Conservation (phyloP, 495 filamentous ascomycete species). For the Pyrenopolyporus hunteri region DNA sequence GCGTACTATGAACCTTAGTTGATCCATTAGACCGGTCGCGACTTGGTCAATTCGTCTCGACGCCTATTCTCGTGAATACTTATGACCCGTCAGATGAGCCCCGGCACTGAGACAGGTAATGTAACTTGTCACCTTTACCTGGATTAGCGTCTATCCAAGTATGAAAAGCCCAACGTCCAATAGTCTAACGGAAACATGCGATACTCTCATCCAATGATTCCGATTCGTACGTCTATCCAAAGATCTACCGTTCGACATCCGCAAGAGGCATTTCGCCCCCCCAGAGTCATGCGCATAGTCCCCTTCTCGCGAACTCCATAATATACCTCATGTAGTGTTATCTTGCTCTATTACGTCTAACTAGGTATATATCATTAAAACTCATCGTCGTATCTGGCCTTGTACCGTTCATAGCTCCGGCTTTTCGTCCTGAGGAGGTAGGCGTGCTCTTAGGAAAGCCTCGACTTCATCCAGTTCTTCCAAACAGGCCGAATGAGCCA, state of each 20-base stretch:
- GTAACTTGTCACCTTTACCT: background rate
- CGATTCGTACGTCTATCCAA: conserved; percentile 1
- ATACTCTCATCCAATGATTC: conserved; percentile 4
- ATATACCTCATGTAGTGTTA: too few relatives aligned
- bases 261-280: too few relatives aligned
- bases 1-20: too few relatives aligned
- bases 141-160: background rate
- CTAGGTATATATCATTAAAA: background rate
- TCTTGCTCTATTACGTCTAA: background rate
- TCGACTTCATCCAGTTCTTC: conserved; percentile 86
- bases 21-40: too few relatives aligned
- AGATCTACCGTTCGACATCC: background rate
- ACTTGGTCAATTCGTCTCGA: too few relatives aligned
- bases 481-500: conserved; percentile 77
- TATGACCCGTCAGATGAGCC: too few relatives aligned
- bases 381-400: background rate
- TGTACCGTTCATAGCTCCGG: conserved; percentile 44
- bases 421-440: conserved; percentile 61
- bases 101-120: too few relatives aligned
- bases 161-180: conserved; percentile 1
- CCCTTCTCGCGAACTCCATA: too few relatives aligned
- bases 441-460: conserved; percentile 66
- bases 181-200: background rate
- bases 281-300: too few relatives aligned
- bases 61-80: too few relatives aligned